Conservation (phyloP, 73 alveolate species). For the Paramecium caudatum region DNA sequence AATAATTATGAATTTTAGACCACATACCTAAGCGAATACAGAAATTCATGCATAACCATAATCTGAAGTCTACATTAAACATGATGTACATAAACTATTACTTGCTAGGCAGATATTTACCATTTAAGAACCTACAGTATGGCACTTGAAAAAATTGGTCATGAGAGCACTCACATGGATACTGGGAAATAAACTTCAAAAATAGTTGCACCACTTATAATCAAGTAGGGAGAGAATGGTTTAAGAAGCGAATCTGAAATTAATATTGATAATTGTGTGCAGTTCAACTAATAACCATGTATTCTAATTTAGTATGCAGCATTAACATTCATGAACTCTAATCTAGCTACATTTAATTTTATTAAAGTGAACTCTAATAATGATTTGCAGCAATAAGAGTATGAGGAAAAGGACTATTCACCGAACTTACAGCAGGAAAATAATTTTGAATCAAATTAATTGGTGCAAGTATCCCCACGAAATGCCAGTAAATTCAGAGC, state of each 20-base stretch:
- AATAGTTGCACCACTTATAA: background rate
- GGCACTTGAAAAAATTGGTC: background rate
- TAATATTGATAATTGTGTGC: slow-evolving; percentile 1
- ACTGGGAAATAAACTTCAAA: slow-evolving; percentile 12
- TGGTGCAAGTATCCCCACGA: background rate
- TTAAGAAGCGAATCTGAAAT: background rate
- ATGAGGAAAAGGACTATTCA: background rate
- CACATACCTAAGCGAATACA: background rate
- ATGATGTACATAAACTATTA: background rate
- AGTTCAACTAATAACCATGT: slow-evolving; percentile 39
- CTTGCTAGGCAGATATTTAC: too few species aligned
- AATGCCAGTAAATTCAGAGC: slow-evolving; percentile 49
- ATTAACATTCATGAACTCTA: slow-evolving; percentile 17
- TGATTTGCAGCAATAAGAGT: background rate
- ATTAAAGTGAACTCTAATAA: slow-evolving; percentile 1
- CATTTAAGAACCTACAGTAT: slow-evolving; percentile 17
- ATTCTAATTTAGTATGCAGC: background rate
- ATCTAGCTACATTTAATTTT: background rate
- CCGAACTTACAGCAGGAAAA: background rate
- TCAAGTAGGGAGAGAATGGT: background rate
- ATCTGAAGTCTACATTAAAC: slow-evolving; percentile 24
- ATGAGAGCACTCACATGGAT: background rate
- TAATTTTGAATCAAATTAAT: background rate
- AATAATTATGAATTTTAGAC: background rate
- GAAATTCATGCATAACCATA: background rate